phyloP scores from a whole-genome alignment of 345 rosid species.

The Erucastrum elatum region DNA sequence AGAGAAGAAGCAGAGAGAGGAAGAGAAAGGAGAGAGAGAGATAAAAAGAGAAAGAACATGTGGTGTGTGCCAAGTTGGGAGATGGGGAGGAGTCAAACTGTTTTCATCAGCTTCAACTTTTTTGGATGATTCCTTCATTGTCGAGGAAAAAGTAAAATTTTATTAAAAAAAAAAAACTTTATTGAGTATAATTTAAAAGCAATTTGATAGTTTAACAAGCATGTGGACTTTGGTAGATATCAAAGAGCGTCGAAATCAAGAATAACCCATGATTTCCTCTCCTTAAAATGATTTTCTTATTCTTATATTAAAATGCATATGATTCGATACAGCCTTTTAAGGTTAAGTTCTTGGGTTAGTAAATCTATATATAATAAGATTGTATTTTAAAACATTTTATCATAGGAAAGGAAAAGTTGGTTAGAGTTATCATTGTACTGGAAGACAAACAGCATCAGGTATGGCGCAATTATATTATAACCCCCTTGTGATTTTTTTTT shows the following conservation, averaged over 20 bases:
- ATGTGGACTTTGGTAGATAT: constrained; percentile 12
- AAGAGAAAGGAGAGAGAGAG: neutral
- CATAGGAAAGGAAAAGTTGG: constrained; percentile 12
- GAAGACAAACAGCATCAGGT: constrained; percentile 7
- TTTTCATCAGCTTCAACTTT: constrained; percentile 10
- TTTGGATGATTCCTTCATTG: constrained; percentile 11
- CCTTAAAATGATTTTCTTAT: neutral
- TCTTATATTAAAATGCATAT: neutral
- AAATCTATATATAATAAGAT: neutral
- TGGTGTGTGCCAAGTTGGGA: constrained; percentile 8
- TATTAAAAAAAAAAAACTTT: neutral
- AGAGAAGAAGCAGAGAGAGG: neutral
- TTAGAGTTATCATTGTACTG: constrained; percentile 22
- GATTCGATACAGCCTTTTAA: neutral
- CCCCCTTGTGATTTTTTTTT: neutral
- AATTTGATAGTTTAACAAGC: constrained; percentile 6
- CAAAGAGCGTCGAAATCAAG: constrained; percentile 29
- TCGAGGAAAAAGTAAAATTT: neutral
- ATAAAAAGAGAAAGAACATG: neutral
- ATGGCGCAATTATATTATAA: constrained; percentile 14
- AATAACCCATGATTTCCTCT: constrained; percentile 20
- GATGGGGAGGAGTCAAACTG: constrained; percentile 4
- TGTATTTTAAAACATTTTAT: neutral
- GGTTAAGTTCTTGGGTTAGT: neutral
- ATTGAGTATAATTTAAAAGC: neutral